phyloP scores from a whole-genome alignment of 2,329 filamentous ascomycete species.

The Fusarium stilboides region DNA sequence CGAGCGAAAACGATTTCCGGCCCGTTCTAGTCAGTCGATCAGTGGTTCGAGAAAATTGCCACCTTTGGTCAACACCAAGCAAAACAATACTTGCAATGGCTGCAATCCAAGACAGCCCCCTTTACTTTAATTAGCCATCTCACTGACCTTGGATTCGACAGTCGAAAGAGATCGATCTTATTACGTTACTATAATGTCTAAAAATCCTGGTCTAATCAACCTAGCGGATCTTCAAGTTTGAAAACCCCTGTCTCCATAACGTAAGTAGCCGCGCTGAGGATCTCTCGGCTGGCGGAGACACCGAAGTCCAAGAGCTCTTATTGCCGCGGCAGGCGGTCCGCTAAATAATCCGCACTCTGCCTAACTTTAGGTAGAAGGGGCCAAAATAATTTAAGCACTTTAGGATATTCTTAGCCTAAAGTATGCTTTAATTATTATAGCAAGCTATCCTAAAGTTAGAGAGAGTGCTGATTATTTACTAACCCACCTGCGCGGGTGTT shows the following conservation, averaged over 20 bases:
- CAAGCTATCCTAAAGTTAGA: no score
- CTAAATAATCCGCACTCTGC: no score
- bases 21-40: background rate
- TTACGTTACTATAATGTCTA: constrained; percentile 24
- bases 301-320: background rate
- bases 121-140: background rate
- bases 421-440: no score
- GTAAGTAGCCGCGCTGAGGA: constrained; percentile 29
- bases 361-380: no score
- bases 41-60: constrained; percentile 1
- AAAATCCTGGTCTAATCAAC: background rate
- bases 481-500: no score
- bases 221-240: background rate
- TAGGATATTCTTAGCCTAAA: no score
- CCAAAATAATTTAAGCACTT: no score
- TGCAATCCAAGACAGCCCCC: no score
- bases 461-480: no score
- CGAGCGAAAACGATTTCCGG: background rate
- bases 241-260: constrained; percentile 30
- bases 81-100: no score
- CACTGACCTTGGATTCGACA: background rate
- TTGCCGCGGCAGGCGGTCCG: no score
- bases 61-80: background rate
- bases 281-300: constrained; percentile 5
- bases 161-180: constrained; percentile 1